Conservation (phyloP, 345 rosid genomes). For the Aurinia saxatilis region DNA sequence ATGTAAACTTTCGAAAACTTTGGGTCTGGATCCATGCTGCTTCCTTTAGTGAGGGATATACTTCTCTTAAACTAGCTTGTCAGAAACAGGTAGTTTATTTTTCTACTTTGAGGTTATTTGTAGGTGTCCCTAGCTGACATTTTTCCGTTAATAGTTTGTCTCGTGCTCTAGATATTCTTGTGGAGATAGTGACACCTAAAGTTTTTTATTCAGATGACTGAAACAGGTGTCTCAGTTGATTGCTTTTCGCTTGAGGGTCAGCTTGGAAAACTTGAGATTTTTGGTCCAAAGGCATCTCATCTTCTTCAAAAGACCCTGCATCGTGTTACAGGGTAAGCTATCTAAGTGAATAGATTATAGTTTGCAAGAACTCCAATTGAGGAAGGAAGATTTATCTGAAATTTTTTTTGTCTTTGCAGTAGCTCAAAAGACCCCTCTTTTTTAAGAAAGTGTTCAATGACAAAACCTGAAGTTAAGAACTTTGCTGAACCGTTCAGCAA, state of each 20-base stretch:
- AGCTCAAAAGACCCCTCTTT: constrained; percentile 24
- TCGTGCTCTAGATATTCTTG: background rate
- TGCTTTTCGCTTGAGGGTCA: constrained; percentile 75
- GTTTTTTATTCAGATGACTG: constrained; percentile 42
- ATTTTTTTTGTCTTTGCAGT: constrained; percentile 34
- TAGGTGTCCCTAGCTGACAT: background rate
- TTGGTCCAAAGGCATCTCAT: constrained; percentile 61
- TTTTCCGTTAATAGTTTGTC: background rate
- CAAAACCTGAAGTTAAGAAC: constrained; percentile 24
- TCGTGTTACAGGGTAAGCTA: constrained; percentile 48
- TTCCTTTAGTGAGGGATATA: constrained; percentile 68
- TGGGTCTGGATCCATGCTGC: constrained; percentile 93
- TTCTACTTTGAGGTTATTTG: background rate
- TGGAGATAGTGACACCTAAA: background rate
- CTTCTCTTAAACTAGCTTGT: constrained; percentile 56
- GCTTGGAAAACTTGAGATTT: constrained; percentile 66
- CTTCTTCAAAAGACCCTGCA: constrained; percentile 57
- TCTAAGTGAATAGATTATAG: background rate
- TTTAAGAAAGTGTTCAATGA: constrained; percentile 36
- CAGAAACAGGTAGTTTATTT: constrained; percentile 45
- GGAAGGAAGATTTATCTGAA: background rate
- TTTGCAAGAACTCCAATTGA: background rate
- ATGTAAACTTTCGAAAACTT: constrained; percentile 40
- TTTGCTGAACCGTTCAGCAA: constrained; percentile 29
- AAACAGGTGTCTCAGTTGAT: constrained; percentile 35